phyloP scores from a whole-genome alignment of 768 basidiomycete genomes.

The Lactarius pseudohatsudake region DNA sequence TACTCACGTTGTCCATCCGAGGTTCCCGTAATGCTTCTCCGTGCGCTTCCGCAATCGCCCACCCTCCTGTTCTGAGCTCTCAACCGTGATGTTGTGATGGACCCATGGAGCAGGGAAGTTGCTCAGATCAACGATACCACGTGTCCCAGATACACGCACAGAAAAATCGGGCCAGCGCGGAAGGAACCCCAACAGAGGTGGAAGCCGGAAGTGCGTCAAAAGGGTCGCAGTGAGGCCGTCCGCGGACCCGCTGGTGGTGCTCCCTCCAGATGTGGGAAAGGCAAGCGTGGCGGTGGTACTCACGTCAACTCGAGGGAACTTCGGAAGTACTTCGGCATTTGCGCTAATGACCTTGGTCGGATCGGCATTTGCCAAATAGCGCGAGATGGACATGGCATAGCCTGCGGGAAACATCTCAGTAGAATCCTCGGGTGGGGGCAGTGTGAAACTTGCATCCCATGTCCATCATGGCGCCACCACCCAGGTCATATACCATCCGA shows the following conservation, averaged over 20 bases:
- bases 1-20: constrained; percentile 47
- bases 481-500: constrained; percentile 51
- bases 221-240: constrained; percentile 25
- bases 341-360: constrained; percentile 24
- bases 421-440: background rate
- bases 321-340: constrained; percentile 18
- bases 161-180: constrained; percentile 33
- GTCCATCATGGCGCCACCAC: constrained; percentile 64
- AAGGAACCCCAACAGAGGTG: constrained; percentile 31
- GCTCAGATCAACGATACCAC: constrained; percentile 40
- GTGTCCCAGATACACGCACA: constrained; percentile 36
- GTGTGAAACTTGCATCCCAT: constrained; percentile 46
- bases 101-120: constrained; percentile 45
- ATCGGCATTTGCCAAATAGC: constrained; percentile 27
- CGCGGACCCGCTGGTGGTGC: background rate
- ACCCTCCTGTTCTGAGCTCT: constrained; percentile 26
- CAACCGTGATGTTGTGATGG: constrained; percentile 49
- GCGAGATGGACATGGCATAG: constrained; percentile 35
- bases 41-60: constrained; percentile 34
- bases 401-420: constrained; percentile 31
- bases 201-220: constrained; percentile 22
- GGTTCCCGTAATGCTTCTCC: constrained; percentile 51
- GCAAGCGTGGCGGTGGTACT: constrained; percentile 32
- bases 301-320: constrained; percentile 31
- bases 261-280: constrained; percentile 27